Conservation (phyloP, 148 eudicot species). For the Amaranthus cruentus region DNA sequence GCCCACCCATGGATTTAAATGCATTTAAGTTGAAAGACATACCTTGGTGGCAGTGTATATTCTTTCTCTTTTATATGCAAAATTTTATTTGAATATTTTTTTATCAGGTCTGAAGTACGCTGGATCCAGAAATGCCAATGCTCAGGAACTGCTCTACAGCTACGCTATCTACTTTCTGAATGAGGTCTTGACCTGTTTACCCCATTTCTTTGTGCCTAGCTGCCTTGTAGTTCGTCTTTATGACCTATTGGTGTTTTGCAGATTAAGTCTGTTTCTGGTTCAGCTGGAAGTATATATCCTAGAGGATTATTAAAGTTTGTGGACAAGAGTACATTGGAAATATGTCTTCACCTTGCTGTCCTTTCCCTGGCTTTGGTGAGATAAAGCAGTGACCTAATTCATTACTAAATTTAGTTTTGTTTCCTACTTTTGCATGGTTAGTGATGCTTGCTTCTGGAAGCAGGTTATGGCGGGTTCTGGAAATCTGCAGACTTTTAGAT, state of each 20-base stretch:
- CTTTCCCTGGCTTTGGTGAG: slow-evolving; percentile 87
- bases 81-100: not conserved
- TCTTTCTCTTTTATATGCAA: not conserved
- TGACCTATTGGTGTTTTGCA: slow-evolving; percentile 33
- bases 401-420: not conserved
- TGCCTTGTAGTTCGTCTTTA: slow-evolving; percentile 14
- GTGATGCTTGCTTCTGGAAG: slow-evolving; percentile 26
- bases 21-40: too few relatives aligned
- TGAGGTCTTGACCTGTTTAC: slow-evolving; percentile 52
- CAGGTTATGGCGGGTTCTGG: slow-evolving; percentile 99
- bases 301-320: slow-evolving; percentile 75
- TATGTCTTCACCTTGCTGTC: slow-evolving; percentile 88
- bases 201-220: slow-evolving; percentile 13
- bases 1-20: too few relatives aligned
- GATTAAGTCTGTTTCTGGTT: slow-evolving; percentile 72
- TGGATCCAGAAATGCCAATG: slow-evolving; percentile 83
- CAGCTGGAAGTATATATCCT: slow-evolving; percentile 43
- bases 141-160: slow-evolving; percentile 70
- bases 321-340: slow-evolving; percentile 87
- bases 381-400: not conserved
- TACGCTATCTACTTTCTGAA: slow-evolving; percentile 76
- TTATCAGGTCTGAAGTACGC: slow-evolving; percentile 84
- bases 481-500: slow-evolving; percentile 66
- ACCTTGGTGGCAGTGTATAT: too few relatives aligned
- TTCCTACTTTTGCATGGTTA: slow-evolving; percentile 13